These are phyloP conservation scores for Penicillium sp. DNA, from an alignment of 2,329 filamentous ascomycete species.

Conservation along the genomic window DNA sequence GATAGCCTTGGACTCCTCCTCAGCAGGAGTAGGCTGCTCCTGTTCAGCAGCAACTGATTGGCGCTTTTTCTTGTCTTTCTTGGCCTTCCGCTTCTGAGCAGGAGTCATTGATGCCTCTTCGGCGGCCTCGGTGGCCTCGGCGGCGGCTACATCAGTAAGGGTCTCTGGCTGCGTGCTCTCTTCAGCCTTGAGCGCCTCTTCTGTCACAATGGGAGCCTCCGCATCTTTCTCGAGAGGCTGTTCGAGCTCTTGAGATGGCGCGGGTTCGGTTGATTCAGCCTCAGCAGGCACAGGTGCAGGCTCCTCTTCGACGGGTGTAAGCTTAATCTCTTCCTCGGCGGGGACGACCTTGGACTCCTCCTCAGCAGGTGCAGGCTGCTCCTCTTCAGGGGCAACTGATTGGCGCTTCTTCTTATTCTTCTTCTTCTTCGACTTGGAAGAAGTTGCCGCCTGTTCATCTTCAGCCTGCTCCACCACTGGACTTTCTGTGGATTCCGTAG, in stretches of 20 bases:
- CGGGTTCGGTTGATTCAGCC: background rate
- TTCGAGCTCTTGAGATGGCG: background rate
- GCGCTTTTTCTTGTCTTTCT: constrained; percentile 26
- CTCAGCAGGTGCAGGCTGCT: constrained; percentile 3
- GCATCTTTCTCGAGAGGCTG: no score
- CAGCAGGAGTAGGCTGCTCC: background rate
- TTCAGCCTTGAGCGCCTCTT: background rate
- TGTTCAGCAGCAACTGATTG: constrained; percentile 12
- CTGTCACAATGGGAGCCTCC: background rate
- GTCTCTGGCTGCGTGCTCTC: constrained; percentile 7
- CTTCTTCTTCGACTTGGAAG: constrained; percentile 21
- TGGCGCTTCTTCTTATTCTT: constrained; percentile 27
- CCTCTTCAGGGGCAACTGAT: constrained; percentile 9
- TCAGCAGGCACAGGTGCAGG: background rate
- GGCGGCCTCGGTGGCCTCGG: background rate
- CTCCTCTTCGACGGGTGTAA: background rate
- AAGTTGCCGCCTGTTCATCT: background rate
- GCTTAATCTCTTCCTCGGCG: background rate
- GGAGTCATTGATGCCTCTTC: constrained; percentile 16
- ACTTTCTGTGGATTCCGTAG: background rate
- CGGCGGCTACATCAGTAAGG: background rate
- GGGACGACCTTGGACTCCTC: background rate
- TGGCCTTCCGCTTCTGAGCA: constrained; percentile 20
- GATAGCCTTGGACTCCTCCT: background rate
- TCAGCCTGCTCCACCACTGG: background rate